Evolutionary conservation across 176 grass and related monocot species (phyloP).

Genomic region (Carex littledalei): DNA sequence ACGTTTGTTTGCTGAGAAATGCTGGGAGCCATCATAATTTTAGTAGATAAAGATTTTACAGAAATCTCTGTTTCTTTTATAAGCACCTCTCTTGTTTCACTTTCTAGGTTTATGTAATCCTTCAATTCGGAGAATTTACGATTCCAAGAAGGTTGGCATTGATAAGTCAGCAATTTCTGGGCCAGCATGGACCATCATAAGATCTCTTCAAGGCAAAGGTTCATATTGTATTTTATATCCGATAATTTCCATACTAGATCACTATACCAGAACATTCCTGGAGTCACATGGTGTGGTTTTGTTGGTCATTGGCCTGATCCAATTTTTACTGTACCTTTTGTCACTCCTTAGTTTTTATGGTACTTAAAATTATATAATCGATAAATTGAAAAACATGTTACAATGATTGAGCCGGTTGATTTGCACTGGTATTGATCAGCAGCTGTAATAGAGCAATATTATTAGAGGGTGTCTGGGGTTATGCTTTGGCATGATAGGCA

Average conservation of each 20-base stretch:
- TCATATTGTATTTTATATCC: neutral
- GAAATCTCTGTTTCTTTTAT: neutral
- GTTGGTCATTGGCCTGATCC: conserved; percentile 8
- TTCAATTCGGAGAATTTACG: conserved; percentile 49
- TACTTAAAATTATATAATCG: neutral
- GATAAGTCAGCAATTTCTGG: conserved; percentile 27
- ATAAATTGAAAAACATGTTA: conserved; percentile 15
- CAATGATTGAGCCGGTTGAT: neutral
- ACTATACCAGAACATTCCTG: neutral
- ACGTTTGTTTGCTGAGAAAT: neutral
- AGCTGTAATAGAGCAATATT: neutral
- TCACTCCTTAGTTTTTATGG: neutral
- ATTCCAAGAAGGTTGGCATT: conserved; percentile 62
- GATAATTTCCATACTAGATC: neutral
- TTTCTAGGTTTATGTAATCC: conserved; percentile 47
- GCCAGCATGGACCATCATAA: conserved; percentile 43
- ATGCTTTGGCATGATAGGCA: neutral
- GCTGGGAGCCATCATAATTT: neutral
- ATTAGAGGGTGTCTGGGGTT: neutral
- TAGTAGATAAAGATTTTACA: neutral
- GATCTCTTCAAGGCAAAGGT: conserved; percentile 45
- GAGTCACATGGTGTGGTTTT: conserved; percentile 3
- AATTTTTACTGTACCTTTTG: conserved; percentile 21
- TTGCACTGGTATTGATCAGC: neutral
- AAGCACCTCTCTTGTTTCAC: neutral